Conservation (phyloP, 148 eudicot species). For the Chenopodium album region DNA sequence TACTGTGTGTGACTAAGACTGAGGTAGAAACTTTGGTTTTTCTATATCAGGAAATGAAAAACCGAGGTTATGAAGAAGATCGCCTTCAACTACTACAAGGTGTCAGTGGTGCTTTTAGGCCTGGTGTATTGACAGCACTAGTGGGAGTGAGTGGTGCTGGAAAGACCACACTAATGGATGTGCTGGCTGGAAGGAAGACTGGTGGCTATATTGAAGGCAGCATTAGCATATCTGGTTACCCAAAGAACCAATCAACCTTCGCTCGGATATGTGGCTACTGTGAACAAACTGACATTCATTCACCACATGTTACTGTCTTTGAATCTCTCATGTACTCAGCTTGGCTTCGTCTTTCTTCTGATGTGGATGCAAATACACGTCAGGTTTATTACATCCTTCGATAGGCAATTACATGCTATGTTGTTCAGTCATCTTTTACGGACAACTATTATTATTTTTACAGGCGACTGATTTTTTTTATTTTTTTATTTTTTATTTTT, state of each 20-base stretch:
- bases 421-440: not conserved
- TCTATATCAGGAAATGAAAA: slow-evolving; percentile 57
- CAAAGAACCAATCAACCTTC: slow-evolving; percentile 70
- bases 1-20: not conserved
- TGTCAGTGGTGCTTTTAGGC: slow-evolving; percentile 74
- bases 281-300: slow-evolving; percentile 75
- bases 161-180: slow-evolving; percentile 74
- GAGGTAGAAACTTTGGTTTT: not conserved
- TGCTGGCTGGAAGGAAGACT: slow-evolving; percentile 70
- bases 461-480: not conserved
- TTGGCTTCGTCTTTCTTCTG: slow-evolving; percentile 67
- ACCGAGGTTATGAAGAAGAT: slow-evolving; percentile 44
- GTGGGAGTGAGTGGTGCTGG: slow-evolving; percentile 89
- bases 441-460: not conserved
- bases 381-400: slow-evolving; percentile 36
- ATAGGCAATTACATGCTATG: not conserved
- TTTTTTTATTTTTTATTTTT: too few relatives aligned
- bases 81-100: slow-evolving; percentile 57
- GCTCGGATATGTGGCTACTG: slow-evolving; percentile 70
- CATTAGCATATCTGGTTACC: slow-evolving; percentile 55
- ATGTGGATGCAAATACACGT: slow-evolving; percentile 39
- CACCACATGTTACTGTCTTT: slow-evolving; percentile 67
- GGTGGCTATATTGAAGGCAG: slow-evolving; percentile 62
- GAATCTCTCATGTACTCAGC: slow-evolving; percentile 73
- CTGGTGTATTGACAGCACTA: slow-evolving; percentile 71